Evolutionary conservation across 257 asterid genomes (phyloP).

Genomic region (Lycium ferocissimum): DNA sequence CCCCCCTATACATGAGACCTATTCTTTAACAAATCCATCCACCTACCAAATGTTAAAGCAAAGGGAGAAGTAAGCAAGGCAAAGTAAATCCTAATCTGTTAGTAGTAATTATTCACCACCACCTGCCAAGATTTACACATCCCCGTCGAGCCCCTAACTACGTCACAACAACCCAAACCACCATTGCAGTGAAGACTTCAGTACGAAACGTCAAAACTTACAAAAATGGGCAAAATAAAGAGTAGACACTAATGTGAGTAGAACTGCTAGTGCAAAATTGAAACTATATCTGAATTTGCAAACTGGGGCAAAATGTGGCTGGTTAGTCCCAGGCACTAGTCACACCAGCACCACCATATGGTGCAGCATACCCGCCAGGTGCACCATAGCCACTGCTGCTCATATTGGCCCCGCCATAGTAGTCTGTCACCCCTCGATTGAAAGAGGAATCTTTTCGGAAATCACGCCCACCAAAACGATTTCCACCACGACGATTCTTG

Average conservation of each 20-base stretch:
- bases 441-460: slow-evolving; percentile 37
- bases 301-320: background rate
- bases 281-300: slow-evolving; percentile 31
- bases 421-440: slow-evolving; percentile 29
- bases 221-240: background rate
- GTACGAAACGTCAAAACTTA: background rate
- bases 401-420: slow-evolving; percentile 30
- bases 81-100: slow-evolving; percentile 25
- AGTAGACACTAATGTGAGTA: slow-evolving; percentile 2
- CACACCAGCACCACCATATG: slow-evolving; percentile 33
- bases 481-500: slow-evolving; percentile 31
- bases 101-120: slow-evolving; percentile 29
- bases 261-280: slow-evolving; percentile 21
- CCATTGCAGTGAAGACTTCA: slow-evolving; percentile 23
- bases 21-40: slow-evolving; percentile 13
- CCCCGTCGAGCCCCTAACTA: slow-evolving; percentile 23
- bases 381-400: slow-evolving; percentile 35
- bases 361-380: slow-evolving; percentile 22
- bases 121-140: slow-evolving; percentile 37
- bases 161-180: slow-evolving; percentile 23
- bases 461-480: slow-evolving; percentile 40
- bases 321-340: slow-evolving; percentile 42
- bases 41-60: background rate
- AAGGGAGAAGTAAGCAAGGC: slow-evolving; percentile 22
- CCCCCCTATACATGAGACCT: background rate